Percentiles rank a stretch among this genome's conserved stretches.
phyloP scores from a whole-genome alignment of 208 protist genomes.

The Novymonas esmeraldas region DNA sequence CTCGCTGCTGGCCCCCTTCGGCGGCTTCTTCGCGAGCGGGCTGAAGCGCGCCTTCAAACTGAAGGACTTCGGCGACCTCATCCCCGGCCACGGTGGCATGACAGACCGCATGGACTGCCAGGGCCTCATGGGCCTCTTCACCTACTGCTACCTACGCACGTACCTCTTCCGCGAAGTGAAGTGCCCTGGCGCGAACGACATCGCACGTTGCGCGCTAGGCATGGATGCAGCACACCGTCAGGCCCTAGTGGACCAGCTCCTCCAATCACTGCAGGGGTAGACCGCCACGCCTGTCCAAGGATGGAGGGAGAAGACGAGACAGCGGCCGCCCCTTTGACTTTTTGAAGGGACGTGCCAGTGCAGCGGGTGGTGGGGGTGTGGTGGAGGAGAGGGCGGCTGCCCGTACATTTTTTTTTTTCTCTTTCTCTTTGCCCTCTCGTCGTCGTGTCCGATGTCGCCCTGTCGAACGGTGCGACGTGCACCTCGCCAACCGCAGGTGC shows the following conservation, averaged over 20 bases:
- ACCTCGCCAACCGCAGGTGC: too few species aligned
- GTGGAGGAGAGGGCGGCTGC: too few species aligned
- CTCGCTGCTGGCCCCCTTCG: constrained; percentile 97
- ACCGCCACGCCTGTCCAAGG: background rate
- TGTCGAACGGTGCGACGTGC: too few species aligned
- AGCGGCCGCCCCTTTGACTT: too few species aligned
- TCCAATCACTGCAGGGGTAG: constrained; percentile 36
- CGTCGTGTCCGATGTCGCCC: too few species aligned
- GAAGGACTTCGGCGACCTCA: constrained; percentile 98
- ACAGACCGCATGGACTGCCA: constrained; percentile 99
- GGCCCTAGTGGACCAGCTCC: constrained; percentile 46
- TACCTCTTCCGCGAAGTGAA: constrained; percentile 68
- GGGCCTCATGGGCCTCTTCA: constrained; percentile 95
- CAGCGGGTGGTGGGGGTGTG: too few species aligned
- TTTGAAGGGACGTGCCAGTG: too few species aligned
- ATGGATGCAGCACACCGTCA: constrained; percentile 41
- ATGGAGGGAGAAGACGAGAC: too few species aligned
- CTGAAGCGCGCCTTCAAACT: constrained; percentile 98
- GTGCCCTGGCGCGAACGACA: constrained; percentile 46
- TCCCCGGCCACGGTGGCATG: constrained; percentile 98
- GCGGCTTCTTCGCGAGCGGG: constrained; percentile 98
- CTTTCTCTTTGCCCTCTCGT: too few species aligned
- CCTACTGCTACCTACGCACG: constrained; percentile 82
- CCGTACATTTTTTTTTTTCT: too few species aligned
- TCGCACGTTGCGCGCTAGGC: constrained; percentile 57